phyloP scores from a whole-genome alignment of 1,284 basidiomycete genomes.

The Phylloporus sp. region DNA sequence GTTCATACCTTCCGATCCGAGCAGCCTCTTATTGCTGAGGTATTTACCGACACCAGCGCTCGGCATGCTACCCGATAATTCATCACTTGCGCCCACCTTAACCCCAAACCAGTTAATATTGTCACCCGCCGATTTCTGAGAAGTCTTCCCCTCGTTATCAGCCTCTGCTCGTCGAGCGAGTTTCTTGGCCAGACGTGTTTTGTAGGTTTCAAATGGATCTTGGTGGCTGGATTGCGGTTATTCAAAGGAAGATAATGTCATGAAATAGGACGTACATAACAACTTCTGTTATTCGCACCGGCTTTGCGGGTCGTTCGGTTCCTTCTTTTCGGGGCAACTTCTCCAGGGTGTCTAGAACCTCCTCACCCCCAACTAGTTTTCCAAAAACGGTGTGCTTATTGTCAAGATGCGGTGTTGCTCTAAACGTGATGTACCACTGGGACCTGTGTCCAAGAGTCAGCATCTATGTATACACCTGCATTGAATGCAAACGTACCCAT shows the following conservation, averaged over 20 bases:
- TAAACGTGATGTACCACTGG: constrained; percentile 93
- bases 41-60: constrained; percentile 69
- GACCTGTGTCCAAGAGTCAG: constrained; percentile 57
- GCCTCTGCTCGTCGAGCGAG: constrained; percentile 71
- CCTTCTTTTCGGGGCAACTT: constrained; percentile 81
- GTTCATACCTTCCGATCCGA: constrained; percentile 31
- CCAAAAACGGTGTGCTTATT: constrained; percentile 96
- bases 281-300: constrained; percentile 80
- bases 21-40: constrained; percentile 61
- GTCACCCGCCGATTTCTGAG: constrained; percentile 61
- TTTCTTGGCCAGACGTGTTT: constrained; percentile 76
- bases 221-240: constrained; percentile 61
- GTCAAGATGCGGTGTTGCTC: constrained; percentile 79
- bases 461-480: background rate
- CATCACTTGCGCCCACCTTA: constrained; percentile 63
- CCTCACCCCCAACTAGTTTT: constrained; percentile 93
- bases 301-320: constrained; percentile 86
- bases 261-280: constrained; percentile 64
- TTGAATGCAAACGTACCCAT: constrained; percentile 61
- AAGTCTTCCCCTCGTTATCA: constrained; percentile 35
- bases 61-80: constrained; percentile 38
- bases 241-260: background rate
- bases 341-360: constrained; percentile 87
- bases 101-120: constrained; percentile 87
- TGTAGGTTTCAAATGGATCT: constrained; percentile 89